Conservation (phyloP, 164 flowering plant species). For the Berberis vulgaris region DNA sequence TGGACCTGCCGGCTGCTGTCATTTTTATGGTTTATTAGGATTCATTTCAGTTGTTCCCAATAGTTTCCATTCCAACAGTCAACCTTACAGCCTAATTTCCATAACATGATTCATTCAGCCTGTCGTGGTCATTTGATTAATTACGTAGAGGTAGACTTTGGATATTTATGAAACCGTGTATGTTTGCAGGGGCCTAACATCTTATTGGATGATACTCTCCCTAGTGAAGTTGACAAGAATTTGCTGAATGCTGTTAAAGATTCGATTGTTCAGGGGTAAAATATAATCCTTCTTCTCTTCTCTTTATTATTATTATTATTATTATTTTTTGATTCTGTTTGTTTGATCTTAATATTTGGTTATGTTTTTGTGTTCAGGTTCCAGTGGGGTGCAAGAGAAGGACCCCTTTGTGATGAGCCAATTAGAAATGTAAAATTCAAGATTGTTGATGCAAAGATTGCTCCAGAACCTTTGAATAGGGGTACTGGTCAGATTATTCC, state of each 20-base stretch:
- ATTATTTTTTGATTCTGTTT: neutral
- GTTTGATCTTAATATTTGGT: neutral
- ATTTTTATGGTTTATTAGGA: too few species aligned
- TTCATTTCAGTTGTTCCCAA: too few species aligned
- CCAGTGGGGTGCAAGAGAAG: constrained; percentile 99
- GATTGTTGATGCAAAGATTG: constrained; percentile 93
- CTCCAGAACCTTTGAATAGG: constrained; percentile 84
- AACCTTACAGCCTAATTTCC: too few species aligned
- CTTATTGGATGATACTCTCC: constrained; percentile 84
- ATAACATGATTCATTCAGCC: too few species aligned
- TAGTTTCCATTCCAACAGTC: too few species aligned
- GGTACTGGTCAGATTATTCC: constrained; percentile 99
- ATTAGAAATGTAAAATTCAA: constrained; percentile 96
- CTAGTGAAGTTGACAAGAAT: constrained; percentile 91
- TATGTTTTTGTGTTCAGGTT: constrained; percentile 40
- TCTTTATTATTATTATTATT: too few species aligned
- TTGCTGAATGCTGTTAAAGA: constrained; percentile 84
- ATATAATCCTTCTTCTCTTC: neutral
- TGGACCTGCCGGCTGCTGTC: too few species aligned
- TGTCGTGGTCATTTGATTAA: too few species aligned
- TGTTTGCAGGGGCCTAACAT: constrained; percentile 87
- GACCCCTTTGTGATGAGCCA: constrained; percentile 98
- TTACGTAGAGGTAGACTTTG: too few species aligned
- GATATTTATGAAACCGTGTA: neutral
- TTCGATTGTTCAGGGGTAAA: constrained; percentile 98